Conservation (phyloP, 1,284 basidiomycete genomes). For the Sporisorium reilianum region DNA sequence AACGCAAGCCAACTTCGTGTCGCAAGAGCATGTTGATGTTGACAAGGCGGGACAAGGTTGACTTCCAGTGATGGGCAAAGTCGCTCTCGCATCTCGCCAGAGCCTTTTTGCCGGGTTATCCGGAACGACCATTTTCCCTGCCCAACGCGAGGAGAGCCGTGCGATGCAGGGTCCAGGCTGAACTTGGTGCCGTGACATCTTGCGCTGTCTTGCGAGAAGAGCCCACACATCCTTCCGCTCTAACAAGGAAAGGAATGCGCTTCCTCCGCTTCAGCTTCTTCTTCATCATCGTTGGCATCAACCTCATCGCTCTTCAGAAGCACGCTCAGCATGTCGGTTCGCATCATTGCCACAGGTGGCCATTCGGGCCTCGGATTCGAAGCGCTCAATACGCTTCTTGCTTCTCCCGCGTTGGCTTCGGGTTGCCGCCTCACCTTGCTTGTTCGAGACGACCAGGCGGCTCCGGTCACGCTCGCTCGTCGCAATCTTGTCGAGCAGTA, state of each 20-base stretch:
- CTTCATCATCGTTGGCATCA: background rate
- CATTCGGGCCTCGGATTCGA: constrained; percentile 49
- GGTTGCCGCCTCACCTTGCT: constrained; percentile 29
- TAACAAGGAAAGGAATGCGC: too few relatives aligned
- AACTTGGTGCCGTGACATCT: too few relatives aligned
- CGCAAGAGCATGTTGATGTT: too few relatives aligned
- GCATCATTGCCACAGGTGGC: constrained; percentile 46
- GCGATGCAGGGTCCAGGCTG: constrained; percentile 2
- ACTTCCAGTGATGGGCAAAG: too few relatives aligned
- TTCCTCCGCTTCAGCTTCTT: too few relatives aligned
- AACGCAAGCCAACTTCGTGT: too few relatives aligned
- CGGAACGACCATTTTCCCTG: background rate
- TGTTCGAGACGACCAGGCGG: constrained; percentile 20
- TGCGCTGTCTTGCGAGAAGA: too few relatives aligned
- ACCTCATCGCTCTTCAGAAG: background rate
- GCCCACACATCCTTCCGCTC: background rate
- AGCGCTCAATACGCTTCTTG: constrained; percentile 44
- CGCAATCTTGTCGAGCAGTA: constrained; percentile 16
- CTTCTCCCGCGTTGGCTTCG: constrained; percentile 11
- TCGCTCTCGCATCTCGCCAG: background rate
- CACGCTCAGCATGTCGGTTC: constrained; percentile 15
- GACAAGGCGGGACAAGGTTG: background rate
- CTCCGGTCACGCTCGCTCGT: constrained; percentile 11
- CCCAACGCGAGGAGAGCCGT: too few relatives aligned
- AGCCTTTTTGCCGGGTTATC: background rate